Conservation (phyloP, 169 alveolate species). For the Perkinsus chesapeaki region DNA sequence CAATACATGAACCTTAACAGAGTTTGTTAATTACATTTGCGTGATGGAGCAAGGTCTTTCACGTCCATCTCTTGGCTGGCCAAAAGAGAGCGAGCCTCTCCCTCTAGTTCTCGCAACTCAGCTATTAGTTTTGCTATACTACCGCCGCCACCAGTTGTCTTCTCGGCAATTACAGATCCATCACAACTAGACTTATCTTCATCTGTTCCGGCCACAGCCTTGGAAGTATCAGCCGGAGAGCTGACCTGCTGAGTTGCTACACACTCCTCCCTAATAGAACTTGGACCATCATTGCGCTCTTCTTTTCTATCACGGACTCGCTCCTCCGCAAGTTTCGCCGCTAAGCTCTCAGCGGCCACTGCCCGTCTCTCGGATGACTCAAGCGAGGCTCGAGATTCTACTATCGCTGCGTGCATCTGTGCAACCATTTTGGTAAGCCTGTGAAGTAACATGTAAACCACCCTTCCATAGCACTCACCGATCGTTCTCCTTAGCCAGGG, state of each 20-base stretch:
- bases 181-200: neutral
- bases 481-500: neutral
- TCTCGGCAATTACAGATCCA: neutral
- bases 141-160: neutral
- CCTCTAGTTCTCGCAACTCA: neutral
- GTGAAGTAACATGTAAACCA: neutral
- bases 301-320: neutral
- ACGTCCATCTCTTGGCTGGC: neutral
- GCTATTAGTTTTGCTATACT: neutral
- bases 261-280: neutral
- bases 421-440: neutral
- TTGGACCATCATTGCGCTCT: neutral
- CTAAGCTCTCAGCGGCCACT: neutral
- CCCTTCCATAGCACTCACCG: neutral
- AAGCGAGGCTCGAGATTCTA: neutral
- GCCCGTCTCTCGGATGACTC: neutral
- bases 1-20: neutral
- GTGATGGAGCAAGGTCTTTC: neutral
- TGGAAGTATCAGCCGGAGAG: neutral
- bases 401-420: neutral
- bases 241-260: neutral
- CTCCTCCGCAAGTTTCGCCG: neutral
- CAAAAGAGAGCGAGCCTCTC: neutral
- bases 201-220: neutral
- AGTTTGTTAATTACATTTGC: neutral